Percentiles rank a stretch among this genome's conserved stretches.
Evolutionary conservation across 2,329 filamentous ascomycete species (phyloP).

Genomic region (Boeremia lycopersici): DNA sequence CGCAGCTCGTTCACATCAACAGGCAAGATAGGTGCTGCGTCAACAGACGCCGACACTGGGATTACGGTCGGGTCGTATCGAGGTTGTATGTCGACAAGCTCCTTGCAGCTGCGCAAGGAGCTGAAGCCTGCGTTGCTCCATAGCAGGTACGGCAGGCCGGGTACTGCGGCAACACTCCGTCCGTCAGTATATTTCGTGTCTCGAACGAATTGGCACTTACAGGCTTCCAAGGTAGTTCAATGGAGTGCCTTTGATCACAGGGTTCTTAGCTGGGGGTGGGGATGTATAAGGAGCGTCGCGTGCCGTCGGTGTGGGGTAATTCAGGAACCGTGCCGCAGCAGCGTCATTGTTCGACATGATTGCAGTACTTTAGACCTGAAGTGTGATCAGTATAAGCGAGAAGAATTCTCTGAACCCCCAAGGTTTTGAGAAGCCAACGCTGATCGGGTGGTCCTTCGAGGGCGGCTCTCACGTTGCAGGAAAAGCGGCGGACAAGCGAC

Average conservation of each 20-base stretch:
- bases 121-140: conserved; percentile 75
- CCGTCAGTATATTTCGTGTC: conserved; percentile 15
- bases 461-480: neutral
- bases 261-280: conserved; percentile 61
- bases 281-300: conserved; percentile 43
- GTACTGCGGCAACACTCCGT: conserved; percentile 64
- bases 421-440: neutral
- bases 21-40: conserved; percentile 26
- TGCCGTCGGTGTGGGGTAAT: conserved; percentile 43
- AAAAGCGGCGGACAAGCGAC: too few relatives aligned
- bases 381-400: neutral
- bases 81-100: conserved; percentile 60
- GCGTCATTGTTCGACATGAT: conserved; percentile 30
- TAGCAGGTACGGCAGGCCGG: conserved; percentile 66
- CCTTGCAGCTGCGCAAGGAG: conserved; percentile 59
- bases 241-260: conserved; percentile 69
- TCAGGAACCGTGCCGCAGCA: conserved; percentile 35
- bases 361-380: neutral
- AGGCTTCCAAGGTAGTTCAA: conserved; percentile 67
- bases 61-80: conserved; percentile 65
- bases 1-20: conserved; percentile 30
- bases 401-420: neutral
- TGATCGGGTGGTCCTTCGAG: too few relatives aligned
- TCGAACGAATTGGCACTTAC: conserved; percentile 51
- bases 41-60: conserved; percentile 43